Conservation (phyloP, 805 yeast species). For the Candida mattraensis region DNA sequence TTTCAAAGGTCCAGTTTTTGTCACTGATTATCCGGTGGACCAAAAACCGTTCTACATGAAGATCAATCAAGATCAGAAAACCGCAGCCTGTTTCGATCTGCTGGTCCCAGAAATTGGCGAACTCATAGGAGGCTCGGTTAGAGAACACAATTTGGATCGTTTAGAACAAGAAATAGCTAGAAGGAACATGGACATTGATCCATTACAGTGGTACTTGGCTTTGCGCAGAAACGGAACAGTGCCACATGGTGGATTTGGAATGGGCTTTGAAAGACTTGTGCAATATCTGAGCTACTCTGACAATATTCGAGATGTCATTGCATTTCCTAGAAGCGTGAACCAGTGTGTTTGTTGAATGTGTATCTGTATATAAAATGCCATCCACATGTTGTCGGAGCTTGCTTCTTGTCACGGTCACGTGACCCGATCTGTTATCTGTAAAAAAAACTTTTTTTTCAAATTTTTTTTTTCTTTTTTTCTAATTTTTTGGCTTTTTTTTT, state of each 20-base stretch:
- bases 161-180: slow-evolving; percentile 50
- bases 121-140: slow-evolving; percentile 88
- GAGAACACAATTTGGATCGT: slow-evolving; percentile 64
- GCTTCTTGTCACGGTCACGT: too few species aligned
- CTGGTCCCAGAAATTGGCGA: slow-evolving; percentile 92
- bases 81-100: slow-evolving; percentile 90
- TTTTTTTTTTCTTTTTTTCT: slow-evolving; percentile 5
- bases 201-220: slow-evolving; percentile 78
- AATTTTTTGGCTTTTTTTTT: slow-evolving; percentile 6
- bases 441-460: too few species aligned
- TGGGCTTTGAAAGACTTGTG: slow-evolving; percentile 87
- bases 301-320: slow-evolving; percentile 82
- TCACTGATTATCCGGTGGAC: slow-evolving; percentile 78
- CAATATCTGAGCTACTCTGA: slow-evolving; percentile 71
- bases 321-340: slow-evolving; percentile 76
- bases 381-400: too few species aligned
- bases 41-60: slow-evolving; percentile 95
- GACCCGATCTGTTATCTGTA: too few species aligned
- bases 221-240: slow-evolving; percentile 74
- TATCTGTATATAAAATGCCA: slow-evolving; percentile 5
- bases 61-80: slow-evolving; percentile 42
- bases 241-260: slow-evolving; percentile 97
- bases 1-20: slow-evolving; percentile 76
- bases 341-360: slow-evolving; percentile 43
- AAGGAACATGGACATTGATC: slow-evolving; percentile 56